These are phyloP conservation scores for Tetradesmus obliquus DNA, from an alignment of 139 green algal genomes.

Conservation along the genomic window DNA sequence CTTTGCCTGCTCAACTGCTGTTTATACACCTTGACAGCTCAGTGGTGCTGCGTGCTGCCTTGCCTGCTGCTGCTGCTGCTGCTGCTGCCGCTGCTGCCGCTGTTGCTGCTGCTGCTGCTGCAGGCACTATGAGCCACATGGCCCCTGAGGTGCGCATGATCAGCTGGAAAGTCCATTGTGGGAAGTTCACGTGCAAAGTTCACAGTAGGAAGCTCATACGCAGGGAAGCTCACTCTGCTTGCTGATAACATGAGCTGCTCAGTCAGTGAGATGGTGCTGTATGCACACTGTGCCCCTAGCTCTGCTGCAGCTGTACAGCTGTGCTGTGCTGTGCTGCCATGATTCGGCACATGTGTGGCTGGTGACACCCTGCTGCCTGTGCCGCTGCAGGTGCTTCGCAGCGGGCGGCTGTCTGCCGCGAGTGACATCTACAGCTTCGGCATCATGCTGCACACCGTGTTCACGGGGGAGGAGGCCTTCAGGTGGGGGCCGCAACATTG, in stretches of 20 bases:
- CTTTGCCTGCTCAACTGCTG: no score
- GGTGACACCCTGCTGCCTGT: background rate
- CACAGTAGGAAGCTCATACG: no score
- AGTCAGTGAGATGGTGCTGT: no score
- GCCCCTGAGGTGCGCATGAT: background rate
- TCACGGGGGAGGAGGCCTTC: background rate
- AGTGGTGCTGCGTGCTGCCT: background rate
- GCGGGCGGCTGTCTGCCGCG: background rate
- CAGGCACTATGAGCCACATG: background rate
- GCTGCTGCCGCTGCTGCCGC: background rate
- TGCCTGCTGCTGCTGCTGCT: background rate
- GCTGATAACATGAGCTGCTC: no score
- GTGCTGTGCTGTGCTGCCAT: background rate
- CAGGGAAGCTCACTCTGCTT: no score
- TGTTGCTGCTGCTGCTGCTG: background rate
- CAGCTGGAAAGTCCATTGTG: no score
- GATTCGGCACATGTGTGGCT: background rate
- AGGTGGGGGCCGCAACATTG: background rate
- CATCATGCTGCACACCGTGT: background rate
- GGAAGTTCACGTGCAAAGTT: no score
- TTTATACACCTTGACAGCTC: no score
- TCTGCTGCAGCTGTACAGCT: background rate
- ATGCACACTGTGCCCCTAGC: no score
- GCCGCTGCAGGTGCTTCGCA: background rate
- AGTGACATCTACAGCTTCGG: background rate